Percentiles rank a stretch among this genome's conserved stretches.
phyloP scores from a whole-genome alignment of 2,329 filamentous ascomycete species.

The Claviceps sp. region DNA sequence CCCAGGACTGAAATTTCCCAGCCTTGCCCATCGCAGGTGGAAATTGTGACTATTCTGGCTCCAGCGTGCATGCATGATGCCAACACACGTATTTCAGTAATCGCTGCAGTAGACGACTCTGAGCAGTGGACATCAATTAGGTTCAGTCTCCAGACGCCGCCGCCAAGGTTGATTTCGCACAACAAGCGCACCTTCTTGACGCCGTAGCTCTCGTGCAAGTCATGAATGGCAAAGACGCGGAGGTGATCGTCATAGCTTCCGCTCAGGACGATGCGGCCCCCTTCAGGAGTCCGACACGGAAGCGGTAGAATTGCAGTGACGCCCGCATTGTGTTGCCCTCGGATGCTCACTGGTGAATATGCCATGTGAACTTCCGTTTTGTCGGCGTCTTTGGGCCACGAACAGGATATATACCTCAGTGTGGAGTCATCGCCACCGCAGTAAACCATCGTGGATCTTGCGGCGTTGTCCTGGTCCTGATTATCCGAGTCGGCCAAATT shows the following conservation, averaged over 20 bases:
- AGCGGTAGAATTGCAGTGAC: constrained; percentile 78
- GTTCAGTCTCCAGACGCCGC: constrained; percentile 79
- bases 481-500: constrained; percentile 34
- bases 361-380: constrained; percentile 3
- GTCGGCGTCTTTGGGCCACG: constrained; percentile 9
- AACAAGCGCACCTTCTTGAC: constrained; percentile 36
- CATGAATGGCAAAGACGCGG: constrained; percentile 46
- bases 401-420: constrained; percentile 34
- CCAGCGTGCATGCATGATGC: constrained; percentile 94
- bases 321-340: constrained; percentile 57
- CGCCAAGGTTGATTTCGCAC: constrained; percentile 54
- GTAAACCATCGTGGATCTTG: constrained; percentile 31
- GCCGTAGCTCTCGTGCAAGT: constrained; percentile 26
- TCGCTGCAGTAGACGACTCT: constrained; percentile 12
- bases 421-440: constrained; percentile 66
- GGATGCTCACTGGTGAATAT: constrained; percentile 20
- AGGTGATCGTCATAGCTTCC: constrained; percentile 86
- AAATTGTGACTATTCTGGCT: constrained; percentile 45
- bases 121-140: constrained; percentile 28
- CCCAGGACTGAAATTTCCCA: constrained; percentile 55
- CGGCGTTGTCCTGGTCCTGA: constrained; percentile 4
- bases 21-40: constrained; percentile 19
- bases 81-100: constrained; percentile 38
- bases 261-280: constrained; percentile 53
- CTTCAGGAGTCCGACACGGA: constrained; percentile 23